phyloP scores from a whole-genome alignment of 805 yeast genomes.

The Starmerella bacillaris region DNA sequence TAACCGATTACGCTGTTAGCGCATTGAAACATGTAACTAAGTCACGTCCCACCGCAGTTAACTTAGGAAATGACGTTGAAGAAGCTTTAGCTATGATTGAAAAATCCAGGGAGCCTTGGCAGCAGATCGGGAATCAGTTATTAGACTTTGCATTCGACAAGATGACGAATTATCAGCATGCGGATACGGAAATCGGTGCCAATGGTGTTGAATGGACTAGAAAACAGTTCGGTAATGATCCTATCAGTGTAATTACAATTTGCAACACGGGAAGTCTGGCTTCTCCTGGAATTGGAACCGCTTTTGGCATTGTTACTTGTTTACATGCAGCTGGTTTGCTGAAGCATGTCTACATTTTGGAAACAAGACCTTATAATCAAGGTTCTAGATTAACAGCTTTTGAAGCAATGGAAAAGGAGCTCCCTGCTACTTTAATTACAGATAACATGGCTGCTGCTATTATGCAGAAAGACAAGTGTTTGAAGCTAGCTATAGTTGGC shows the following conservation, averaged over 20 bases:
- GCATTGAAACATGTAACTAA: conserved; percentile 50
- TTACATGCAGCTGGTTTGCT: conserved; percentile 35
- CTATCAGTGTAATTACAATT: conserved; percentile 70
- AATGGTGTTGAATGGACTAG: conserved; percentile 60
- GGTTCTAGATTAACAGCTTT: conserved; percentile 87
- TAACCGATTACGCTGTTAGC: too few relatives aligned
- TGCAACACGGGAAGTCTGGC: conserved; percentile 96
- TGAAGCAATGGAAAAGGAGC: conserved; percentile 67
- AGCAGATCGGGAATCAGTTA: too few relatives aligned
- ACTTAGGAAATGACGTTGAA: conserved; percentile 56
- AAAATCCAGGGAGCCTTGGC: conserved; percentile 14
- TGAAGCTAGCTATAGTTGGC: conserved; percentile 78
- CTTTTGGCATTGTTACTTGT: conserved; percentile 77
- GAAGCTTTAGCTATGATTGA: conserved; percentile 28
- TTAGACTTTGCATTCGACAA: conserved; percentile 22
- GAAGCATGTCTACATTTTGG: conserved; percentile 66
- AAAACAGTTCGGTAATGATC: conserved; percentile 30
- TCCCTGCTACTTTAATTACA: conserved; percentile 76
- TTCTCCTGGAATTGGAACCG: conserved; percentile 95
- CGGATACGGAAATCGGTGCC: conserved; percentile 60
- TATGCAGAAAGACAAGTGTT: conserved; percentile 42
- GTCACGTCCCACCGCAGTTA: conserved; percentile 92
- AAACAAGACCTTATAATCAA: conserved; percentile 92
- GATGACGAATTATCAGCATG: conserved; percentile 28
- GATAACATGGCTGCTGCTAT: conserved; percentile 83